phyloP scores from a whole-genome alignment of 2,329 filamentous ascomycete genomes.

The Penicillium decumbens region DNA sequence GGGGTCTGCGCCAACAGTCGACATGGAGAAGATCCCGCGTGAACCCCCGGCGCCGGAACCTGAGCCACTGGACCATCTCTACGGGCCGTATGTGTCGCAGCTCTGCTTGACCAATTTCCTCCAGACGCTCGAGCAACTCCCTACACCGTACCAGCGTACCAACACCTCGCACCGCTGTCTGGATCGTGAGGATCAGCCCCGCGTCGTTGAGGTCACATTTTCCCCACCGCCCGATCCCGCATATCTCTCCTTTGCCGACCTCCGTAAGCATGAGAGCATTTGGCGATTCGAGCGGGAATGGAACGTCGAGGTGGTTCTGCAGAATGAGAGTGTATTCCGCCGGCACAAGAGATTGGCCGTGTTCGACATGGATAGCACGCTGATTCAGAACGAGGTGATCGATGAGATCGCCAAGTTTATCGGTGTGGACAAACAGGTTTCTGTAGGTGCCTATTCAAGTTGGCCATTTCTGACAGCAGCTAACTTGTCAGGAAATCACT shows the following conservation, averaged over 20 bases:
- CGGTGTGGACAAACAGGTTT: constrained; percentile 75
- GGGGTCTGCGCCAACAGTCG: constrained; percentile 49
- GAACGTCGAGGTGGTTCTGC: constrained; percentile 79
- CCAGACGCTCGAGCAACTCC: constrained; percentile 47
- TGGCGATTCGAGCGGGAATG: constrained; percentile 82
- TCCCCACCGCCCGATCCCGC: constrained; percentile 47
- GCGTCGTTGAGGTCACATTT: constrained; percentile 52
- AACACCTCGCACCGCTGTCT: constrained; percentile 48
- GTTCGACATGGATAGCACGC: constrained; percentile 98
- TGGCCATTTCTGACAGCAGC: not conserved
- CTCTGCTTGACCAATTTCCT: constrained; percentile 55
- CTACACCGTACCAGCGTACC: constrained; percentile 48
- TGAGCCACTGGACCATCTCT: constrained; percentile 53
- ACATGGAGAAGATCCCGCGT: constrained; percentile 51
- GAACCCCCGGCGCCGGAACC: constrained; percentile 53
- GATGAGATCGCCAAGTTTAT: constrained; percentile 86
- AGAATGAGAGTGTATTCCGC: constrained; percentile 67
- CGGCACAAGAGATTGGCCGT: constrained; percentile 81
- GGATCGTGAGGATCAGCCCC: constrained; percentile 45
- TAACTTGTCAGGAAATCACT: constrained; percentile 62
- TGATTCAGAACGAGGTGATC: constrained; percentile 97
- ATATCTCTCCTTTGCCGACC: constrained; percentile 56
- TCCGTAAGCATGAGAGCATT: constrained; percentile 75
- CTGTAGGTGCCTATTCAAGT: constrained; percentile 40
- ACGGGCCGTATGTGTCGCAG: constrained; percentile 52